These are phyloP conservation scores for Picea glauca DNA, from an alignment of 75 land plant species.

Conservation along the genomic window DNA sequence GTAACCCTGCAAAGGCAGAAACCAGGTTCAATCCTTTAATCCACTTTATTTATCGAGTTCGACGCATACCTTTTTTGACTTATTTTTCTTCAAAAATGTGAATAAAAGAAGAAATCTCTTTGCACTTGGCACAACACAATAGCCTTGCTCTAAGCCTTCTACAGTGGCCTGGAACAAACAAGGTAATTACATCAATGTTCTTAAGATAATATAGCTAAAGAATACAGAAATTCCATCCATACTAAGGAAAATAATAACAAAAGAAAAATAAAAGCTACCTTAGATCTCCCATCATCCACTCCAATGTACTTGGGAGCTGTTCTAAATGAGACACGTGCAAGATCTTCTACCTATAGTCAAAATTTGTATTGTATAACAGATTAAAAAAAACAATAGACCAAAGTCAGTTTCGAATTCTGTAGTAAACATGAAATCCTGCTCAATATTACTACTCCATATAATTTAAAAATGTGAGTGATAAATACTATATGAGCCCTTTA, in stretches of 20 bases:
- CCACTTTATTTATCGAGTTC: background rate
- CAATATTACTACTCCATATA: background rate
- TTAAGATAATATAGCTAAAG: background rate
- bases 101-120: slow-evolving; percentile 82
- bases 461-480: background rate
- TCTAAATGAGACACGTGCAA: slow-evolving; percentile 84
- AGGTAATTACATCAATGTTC: background rate
- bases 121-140: slow-evolving; percentile 78
- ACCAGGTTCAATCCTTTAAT: background rate
- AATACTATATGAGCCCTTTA: background rate
- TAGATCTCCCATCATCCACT: slow-evolving; percentile 88
- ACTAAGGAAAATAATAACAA: background rate
- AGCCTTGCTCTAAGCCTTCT: slow-evolving; percentile 94
- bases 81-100: slow-evolving; percentile 82
- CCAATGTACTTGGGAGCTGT: slow-evolving; percentile 80
- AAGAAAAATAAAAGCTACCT: slow-evolving; percentile 29
- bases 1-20: background rate
- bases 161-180: slow-evolving; percentile 63
- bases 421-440: background rate
- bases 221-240: background rate
- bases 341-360: slow-evolving; percentile 82
- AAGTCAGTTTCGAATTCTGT: background rate
- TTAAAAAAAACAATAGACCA: background rate
- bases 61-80: slow-evolving; percentile 66
- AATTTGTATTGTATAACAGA: background rate